Evolutionary conservation across 208 protist species (phyloP).

Genomic region (Trypanosoma cruzi): DNA sequence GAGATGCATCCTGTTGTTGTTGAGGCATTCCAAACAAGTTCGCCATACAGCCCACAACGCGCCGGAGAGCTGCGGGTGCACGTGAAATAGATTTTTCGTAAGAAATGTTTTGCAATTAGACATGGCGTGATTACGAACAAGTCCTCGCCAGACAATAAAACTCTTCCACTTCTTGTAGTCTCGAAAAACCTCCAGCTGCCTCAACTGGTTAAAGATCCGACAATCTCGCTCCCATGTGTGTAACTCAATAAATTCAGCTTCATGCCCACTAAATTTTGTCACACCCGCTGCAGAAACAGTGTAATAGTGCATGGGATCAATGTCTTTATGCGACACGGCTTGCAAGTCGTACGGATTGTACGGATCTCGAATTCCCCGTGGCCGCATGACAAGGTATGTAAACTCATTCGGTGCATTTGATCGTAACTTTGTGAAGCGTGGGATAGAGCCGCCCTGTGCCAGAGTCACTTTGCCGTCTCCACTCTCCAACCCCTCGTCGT

Average conservation of each 20-base stretch:
- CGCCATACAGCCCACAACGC: slow-evolving; percentile 79
- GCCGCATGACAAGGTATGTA: slow-evolving; percentile 87
- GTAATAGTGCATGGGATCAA: slow-evolving; percentile 90
- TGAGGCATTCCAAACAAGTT: slow-evolving; percentile 79
- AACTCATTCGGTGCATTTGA: slow-evolving; percentile 92
- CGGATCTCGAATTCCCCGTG: slow-evolving; percentile 77
- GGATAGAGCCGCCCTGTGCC: slow-evolving; percentile 36
- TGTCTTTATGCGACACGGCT: slow-evolving; percentile 90
- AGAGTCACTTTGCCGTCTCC: background rate
- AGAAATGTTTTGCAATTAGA: slow-evolving; percentile 80
- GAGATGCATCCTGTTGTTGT: slow-evolving; percentile 70
- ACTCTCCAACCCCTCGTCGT: background rate
- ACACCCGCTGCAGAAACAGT: slow-evolving; percentile 94
- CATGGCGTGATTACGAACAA: slow-evolving; percentile 88
- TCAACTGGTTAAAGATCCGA: slow-evolving; percentile 88
- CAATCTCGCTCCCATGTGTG: slow-evolving; percentile 94
- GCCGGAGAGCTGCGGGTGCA: slow-evolving; percentile 85
- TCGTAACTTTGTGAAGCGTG: slow-evolving; percentile 72
- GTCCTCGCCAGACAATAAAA: slow-evolving; percentile 92
- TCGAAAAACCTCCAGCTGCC: slow-evolving; percentile 90
- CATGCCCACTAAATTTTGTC: slow-evolving; percentile 91
- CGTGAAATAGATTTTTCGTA: slow-evolving; percentile 85
- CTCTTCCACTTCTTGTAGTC: slow-evolving; percentile 95
- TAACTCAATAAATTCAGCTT: slow-evolving; percentile 94
- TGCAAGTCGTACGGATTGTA: slow-evolving; percentile 96